Conservation (phyloP, 208 protist species). For the Borovskyia barvae region DNA sequence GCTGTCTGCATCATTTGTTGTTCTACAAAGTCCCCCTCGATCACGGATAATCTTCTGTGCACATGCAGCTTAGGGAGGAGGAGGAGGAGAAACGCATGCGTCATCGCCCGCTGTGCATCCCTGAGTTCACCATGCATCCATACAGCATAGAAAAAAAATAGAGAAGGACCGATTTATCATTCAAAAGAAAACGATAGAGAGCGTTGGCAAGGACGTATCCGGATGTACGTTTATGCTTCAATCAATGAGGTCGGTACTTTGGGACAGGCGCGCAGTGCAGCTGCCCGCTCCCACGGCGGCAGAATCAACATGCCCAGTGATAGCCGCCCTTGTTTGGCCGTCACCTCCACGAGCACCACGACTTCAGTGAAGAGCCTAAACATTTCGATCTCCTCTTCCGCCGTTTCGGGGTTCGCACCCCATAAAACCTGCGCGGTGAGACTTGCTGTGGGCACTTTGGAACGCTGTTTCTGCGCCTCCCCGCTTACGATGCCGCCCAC, state of each 20-base stretch:
- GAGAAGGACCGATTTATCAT: too few species aligned
- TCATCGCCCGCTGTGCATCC: too few species aligned
- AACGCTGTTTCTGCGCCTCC: neutral
- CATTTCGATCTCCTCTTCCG: slow-evolving; percentile 42
- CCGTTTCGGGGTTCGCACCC: slow-evolving; percentile 24
- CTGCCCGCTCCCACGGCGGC: slow-evolving; percentile 61
- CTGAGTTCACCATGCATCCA: too few species aligned
- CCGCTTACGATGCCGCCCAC: neutral
- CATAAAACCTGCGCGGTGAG: slow-evolving; percentile 9
- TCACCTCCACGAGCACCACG: slow-evolving; percentile 44
- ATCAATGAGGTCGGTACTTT: slow-evolving; percentile 33
- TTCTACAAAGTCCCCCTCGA: too few species aligned
- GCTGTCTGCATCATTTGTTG: too few species aligned
- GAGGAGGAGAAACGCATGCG: too few species aligned
- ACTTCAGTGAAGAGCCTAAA: slow-evolving; percentile 33
- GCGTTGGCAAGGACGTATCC: too few species aligned
- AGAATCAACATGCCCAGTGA: slow-evolving; percentile 55
- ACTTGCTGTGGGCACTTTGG: neutral
- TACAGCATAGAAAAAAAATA: too few species aligned
- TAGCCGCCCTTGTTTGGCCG: slow-evolving; percentile 32
- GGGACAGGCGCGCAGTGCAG: slow-evolving; percentile 10
- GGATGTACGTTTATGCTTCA: too few species aligned
- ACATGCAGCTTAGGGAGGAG: too few species aligned
- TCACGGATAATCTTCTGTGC: too few species aligned
- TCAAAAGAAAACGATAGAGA: too few species aligned